phyloP scores from a whole-genome alignment of 1,284 basidiomycete genomes.

The Puccinia triticina region DNA sequence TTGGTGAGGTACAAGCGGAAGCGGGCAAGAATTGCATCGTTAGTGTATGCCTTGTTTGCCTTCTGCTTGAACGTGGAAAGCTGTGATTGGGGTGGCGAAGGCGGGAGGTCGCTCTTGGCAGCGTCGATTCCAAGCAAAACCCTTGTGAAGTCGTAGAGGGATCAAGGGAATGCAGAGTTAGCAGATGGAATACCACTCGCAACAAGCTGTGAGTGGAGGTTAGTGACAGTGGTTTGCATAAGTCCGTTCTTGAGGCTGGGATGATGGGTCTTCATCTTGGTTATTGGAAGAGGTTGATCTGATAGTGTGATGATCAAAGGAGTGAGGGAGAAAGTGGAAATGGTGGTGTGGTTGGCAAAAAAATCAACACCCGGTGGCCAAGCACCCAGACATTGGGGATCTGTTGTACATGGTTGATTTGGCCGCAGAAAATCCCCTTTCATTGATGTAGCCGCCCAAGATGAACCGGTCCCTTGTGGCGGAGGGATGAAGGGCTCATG shows the following conservation, averaged over 20 bases:
- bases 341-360: too few species aligned
- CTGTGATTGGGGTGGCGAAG: not conserved
- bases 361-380: too few species aligned
- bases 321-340: too few species aligned
- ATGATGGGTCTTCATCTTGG: not conserved
- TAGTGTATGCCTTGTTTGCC: not conserved
- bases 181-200: not conserved
- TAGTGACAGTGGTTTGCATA: not conserved
- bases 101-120: not conserved
- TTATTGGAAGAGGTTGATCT: too few species aligned
- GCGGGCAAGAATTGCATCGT: not conserved
- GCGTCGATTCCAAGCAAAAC: not conserved
- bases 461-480: too few species aligned
- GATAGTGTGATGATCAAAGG: not conserved
- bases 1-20: not conserved
- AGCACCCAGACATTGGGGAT: too few species aligned
- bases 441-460: too few species aligned
- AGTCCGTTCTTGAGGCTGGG: not conserved
- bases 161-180: conserved; percentile 1
- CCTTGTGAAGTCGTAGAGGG: not conserved
- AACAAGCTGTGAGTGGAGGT: not conserved
- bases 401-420: too few species aligned
- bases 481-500: too few species aligned
- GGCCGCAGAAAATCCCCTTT: too few species aligned
- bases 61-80: not conserved